Base-by-base conservation (phyloP, 257 asterid species). In the Penstemon barbatus region DNA sequence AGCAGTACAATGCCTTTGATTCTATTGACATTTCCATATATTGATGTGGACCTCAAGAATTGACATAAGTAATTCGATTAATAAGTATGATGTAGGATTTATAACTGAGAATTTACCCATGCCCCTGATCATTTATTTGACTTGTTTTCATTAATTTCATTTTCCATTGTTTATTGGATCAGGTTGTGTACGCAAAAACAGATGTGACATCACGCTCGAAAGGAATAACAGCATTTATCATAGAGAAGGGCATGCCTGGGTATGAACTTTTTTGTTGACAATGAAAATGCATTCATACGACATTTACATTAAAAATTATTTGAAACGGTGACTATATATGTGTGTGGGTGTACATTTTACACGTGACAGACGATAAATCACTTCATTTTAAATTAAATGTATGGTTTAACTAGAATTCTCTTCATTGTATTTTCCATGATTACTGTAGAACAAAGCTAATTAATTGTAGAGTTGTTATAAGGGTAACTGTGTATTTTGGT, bases 101-200 rank as follows among this genome's bases (percentile, higher is more conserved):
- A 39, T 63, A n/a, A 41, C 55, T 44, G 67, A 44, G 15, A 62
- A 19, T 65, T 8, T 11, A 25, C n/a, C 50, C 49, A 39, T 7
- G 13, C n/a, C 52, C 52, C 52, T 46, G 52, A 12, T 15, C 25
- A 40, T 42, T 41, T 9, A 7, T 49, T 50, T 65, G 39, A 38
- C 69, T 15, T 41, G 18, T 51, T 65, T 51, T 44, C 71, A 45
- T 48, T 52, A 33, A 60, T 62, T 8, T 65, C 61, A 8, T 43
- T 63, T 46, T 64, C 56, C 55, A 25, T 38, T 33, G 50, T 36
- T 45, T 25, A 66, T 70, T 80, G 76, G 70, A 71, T 79, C 91
- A 94, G 99, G 95, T 94, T 78, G 91, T 94, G 69, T 94, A 94
- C 82, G 97, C 97, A 61, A 94, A 91, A 83, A 91, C 99, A 8